Percentiles rank a stretch among this genome's conserved stretches.
These are phyloP conservation scores for Russula griseocarnosa DNA, from an alignment of 768 basidiomycete species.

Conservation along the genomic window DNA sequence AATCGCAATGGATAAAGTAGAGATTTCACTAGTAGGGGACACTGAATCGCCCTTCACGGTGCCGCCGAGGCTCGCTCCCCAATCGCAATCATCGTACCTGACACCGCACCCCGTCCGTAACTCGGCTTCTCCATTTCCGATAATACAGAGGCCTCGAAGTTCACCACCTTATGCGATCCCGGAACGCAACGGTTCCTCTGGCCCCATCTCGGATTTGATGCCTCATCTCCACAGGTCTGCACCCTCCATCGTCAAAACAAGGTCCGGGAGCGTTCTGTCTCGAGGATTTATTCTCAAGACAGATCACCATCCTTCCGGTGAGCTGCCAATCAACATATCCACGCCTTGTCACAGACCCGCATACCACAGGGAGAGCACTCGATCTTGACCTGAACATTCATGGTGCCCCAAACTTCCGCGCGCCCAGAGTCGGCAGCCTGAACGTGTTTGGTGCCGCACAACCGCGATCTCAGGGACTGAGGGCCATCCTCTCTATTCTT, in stretches of 20 bases:
- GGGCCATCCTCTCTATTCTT: constrained; percentile 84
- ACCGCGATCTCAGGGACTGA: constrained; percentile 86
- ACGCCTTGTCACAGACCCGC: constrained; percentile 6
- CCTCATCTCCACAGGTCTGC: constrained; percentile 60
- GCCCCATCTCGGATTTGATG: constrained; percentile 54
- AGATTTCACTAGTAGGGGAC: neutral
- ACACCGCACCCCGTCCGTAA: neutral
- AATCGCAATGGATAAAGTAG: neutral
- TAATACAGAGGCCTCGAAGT: constrained; percentile 17
- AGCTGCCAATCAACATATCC: neutral
- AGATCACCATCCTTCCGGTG: constrained; percentile 77
- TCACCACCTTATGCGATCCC: constrained; percentile 14
- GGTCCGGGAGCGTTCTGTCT: constrained; percentile 77
- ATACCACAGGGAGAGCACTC: constrained; percentile 66
- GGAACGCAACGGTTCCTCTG: neutral
- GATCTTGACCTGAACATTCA: constrained; percentile 89
- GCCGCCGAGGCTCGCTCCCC: neutral
- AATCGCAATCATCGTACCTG: constrained; percentile 1
- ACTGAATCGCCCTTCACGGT: neutral
- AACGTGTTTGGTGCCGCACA: constrained; percentile 97
- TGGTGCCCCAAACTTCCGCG: constrained; percentile 94
- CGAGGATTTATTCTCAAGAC: constrained; percentile 94
- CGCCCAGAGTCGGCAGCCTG: constrained; percentile 69
- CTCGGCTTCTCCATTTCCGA: constrained; percentile 3
- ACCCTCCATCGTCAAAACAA: constrained; percentile 74